Conservation (phyloP, 345 rosid species). For the Raphanus sativus region DNA sequence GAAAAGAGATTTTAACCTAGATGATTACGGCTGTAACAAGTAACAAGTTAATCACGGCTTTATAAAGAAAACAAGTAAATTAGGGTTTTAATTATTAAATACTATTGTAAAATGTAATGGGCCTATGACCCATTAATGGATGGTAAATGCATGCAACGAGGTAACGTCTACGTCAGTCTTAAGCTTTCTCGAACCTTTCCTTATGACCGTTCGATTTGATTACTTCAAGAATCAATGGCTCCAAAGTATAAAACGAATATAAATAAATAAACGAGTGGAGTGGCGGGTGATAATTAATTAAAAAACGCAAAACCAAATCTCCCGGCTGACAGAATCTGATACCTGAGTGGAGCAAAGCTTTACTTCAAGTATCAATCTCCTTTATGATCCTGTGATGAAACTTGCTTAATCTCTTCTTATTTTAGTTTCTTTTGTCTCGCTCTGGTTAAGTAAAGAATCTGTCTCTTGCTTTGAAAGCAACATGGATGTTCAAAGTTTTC, state of each 20-base stretch:
- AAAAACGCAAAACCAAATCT: slow-evolving; percentile 26
- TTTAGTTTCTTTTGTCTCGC: neutral
- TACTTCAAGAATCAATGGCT: neutral
- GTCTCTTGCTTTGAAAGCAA: slow-evolving; percentile 35
- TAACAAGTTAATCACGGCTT: neutral
- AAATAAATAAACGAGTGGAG: slow-evolving; percentile 18
- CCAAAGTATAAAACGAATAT: neutral
- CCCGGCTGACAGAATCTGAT: slow-evolving; percentile 33
- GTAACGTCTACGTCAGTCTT: neutral
- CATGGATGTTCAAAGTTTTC: neutral
- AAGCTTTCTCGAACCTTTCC: neutral
- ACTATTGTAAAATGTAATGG: neutral
- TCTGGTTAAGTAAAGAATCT: slow-evolving; percentile 36
- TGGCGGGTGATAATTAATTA: neutral
- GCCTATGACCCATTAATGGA: neutral
- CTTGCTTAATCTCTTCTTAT: neutral
- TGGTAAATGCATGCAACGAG: neutral
- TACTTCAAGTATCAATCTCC: slow-evolving; percentile 27
- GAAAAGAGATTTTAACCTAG: neutral
- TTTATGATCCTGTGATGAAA: neutral
- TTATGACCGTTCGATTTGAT: slow-evolving; percentile 3
- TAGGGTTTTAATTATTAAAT: neutral
- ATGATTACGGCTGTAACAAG: neutral
- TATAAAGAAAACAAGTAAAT: neutral
- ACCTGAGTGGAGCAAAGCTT: slow-evolving; percentile 24